phyloP scores from a whole-genome alignment of 2,329 filamentous ascomycete species.

The Juglanconis juglandina region DNA sequence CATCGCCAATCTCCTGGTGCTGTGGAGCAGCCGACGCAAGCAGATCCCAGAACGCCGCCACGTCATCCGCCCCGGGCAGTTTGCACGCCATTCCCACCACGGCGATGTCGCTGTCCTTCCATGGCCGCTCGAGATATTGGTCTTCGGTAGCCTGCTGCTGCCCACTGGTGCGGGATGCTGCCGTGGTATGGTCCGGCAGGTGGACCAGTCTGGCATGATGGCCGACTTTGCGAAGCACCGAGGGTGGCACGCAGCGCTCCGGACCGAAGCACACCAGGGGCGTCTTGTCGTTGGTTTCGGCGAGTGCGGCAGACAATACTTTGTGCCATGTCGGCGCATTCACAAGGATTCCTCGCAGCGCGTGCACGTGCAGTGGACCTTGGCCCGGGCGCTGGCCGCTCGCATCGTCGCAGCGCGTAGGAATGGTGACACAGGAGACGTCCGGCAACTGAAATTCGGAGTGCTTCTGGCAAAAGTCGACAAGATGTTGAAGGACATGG shows the following conservation, averaged over 20 bases:
- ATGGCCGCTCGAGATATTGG: neutral
- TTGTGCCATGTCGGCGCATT: constrained; percentile 33
- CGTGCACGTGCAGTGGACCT: constrained; percentile 27
- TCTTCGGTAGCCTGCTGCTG: neutral
- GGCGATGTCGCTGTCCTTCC: constrained; percentile 26
- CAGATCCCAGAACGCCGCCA: constrained; percentile 21
- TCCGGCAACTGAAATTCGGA: constrained; percentile 31
- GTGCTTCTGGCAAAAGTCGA: constrained; percentile 26
- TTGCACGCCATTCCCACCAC: constrained; percentile 35
- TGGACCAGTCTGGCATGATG: neutral
- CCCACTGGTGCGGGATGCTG: neutral
- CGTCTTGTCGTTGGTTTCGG: neutral
- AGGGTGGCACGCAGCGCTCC: constrained; percentile 33
- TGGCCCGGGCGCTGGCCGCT: constrained; percentile 17
- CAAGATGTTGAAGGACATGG: constrained; percentile 20
- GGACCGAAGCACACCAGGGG: constrained; percentile 30
- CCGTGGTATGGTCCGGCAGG: neutral
- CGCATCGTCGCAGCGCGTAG: constrained; percentile 23
- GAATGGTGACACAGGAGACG: constrained; percentile 21
- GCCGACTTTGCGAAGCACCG: constrained; percentile 15
- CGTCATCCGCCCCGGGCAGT: constrained; percentile 27
- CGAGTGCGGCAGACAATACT: constrained; percentile 27
- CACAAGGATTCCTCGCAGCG: constrained; percentile 31
- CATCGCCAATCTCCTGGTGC: constrained; percentile 8
- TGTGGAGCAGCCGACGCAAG: constrained; percentile 12